These are phyloP conservation scores for Chrysosphaeria jannelii DNA, from an alignment of 2,329 filamentous ascomycete species.

Conservation along the genomic window DNA sequence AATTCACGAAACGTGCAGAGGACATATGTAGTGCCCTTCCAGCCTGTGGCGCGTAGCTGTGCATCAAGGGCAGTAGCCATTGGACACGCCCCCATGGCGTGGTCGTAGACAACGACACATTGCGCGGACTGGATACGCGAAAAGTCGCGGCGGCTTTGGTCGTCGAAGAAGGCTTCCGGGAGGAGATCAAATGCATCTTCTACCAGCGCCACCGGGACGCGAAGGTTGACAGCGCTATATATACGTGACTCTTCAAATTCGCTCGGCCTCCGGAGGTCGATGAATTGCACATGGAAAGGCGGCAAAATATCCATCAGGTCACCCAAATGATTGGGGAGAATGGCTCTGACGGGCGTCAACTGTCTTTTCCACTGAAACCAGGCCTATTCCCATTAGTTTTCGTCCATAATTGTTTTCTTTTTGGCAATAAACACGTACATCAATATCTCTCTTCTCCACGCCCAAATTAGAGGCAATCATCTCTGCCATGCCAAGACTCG, in stretches of 20 bases:
- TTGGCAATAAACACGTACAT: no score
- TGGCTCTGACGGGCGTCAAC: constrained; percentile 18
- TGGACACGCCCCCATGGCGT: constrained; percentile 20
- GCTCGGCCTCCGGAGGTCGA: constrained; percentile 17
- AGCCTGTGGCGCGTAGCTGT: constrained; percentile 15
- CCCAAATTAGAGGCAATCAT: constrained; percentile 23
- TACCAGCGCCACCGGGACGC: constrained; percentile 18
- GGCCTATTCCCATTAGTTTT: no score
- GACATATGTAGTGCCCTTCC: constrained; percentile 20
- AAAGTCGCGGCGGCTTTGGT: constrained; percentile 16
- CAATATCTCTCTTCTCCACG: constrained; percentile 18
- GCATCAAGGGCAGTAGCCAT: constrained; percentile 14
- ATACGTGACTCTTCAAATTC: constrained; percentile 22
- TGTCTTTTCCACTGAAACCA: constrained; percentile 25
- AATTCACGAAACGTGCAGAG: constrained; percentile 25
- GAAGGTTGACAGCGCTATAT: constrained; percentile 19
- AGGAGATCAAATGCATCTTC: constrained; percentile 18
- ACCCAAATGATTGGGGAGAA: constrained; percentile 19
- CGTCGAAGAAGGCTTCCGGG: constrained; percentile 17
- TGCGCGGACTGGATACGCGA: constrained; percentile 15
- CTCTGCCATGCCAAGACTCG: constrained; percentile 18
- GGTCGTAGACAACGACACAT: constrained; percentile 22
- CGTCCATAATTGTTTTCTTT: no score
- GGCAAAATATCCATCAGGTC: constrained; percentile 19
- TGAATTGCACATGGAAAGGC: constrained; percentile 14